phyloP scores from a whole-genome alignment of 169 alveolate genomes.

The Plasmodium falciparum region DNA sequence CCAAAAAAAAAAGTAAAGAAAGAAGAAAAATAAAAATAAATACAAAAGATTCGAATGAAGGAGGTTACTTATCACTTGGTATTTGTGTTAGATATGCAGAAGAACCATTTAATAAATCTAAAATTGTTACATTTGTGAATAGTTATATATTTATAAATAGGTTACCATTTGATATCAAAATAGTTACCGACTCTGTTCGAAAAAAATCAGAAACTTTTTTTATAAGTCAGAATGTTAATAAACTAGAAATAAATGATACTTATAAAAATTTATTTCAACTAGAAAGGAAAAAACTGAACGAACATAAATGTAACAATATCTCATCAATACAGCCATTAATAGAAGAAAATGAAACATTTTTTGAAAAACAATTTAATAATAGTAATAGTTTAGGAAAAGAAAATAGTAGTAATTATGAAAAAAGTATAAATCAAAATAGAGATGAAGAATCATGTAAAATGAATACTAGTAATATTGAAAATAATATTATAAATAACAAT shows the following conservation, averaged over 20 bases:
- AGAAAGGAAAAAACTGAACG: slow-evolving; percentile 14
- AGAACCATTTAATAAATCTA: slow-evolving; percentile 84
- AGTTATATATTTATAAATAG: slow-evolving; percentile 85
- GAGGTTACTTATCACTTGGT: slow-evolving; percentile 79
- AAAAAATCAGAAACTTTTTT: slow-evolving; percentile 13
- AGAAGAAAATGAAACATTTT: background rate
- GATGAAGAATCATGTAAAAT: slow-evolving; percentile 17
- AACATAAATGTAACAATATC: slow-evolving; percentile 5
- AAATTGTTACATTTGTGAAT: slow-evolving; percentile 86
- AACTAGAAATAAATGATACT: slow-evolving; percentile 31
- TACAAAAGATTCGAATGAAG: slow-evolving; percentile 59
- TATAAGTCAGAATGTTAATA: slow-evolving; percentile 8
- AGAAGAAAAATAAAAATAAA: slow-evolving; percentile 43
- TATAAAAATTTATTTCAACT: slow-evolving; percentile 27
- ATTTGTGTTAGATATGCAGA: slow-evolving; percentile 87
- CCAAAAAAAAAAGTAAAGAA: slow-evolving; percentile 12
- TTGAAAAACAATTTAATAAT: background rate
- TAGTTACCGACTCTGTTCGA: slow-evolving; percentile 42
- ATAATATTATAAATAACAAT: background rate
- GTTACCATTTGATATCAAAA: slow-evolving; percentile 84
- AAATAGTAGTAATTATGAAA: background rate
- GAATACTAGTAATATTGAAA: slow-evolving; percentile 4
- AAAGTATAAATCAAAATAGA: background rate
- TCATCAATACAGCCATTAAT: slow-evolving; percentile 6
- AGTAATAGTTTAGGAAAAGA: background rate